Percentiles rank a stretch among this genome's conserved stretches.
Evolutionary conservation across 2,329 filamentous ascomycete species (phyloP).

Genomic region (Aspergillus floridensis): DNA sequence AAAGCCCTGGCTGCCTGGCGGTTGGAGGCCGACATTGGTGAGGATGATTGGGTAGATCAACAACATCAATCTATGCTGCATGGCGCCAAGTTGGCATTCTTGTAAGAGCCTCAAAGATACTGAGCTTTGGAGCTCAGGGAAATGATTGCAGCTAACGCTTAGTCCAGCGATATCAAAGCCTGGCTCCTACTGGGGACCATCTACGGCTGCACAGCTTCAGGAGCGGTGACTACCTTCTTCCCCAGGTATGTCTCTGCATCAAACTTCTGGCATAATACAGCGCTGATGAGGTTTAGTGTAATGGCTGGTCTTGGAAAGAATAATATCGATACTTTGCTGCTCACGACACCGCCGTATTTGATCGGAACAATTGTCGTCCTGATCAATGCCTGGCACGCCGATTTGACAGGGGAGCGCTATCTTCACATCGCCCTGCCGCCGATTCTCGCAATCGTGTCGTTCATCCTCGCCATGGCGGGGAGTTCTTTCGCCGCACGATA

Average conservation of each 20-base stretch:
- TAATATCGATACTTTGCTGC: constrained; percentile 1
- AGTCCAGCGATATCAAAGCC: background rate
- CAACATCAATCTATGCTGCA: constrained; percentile 50
- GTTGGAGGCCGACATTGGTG: constrained; percentile 58
- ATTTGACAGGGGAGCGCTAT: background rate
- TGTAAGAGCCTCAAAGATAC: background rate
- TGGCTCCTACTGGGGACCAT: background rate
- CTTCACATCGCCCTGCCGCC: background rate
- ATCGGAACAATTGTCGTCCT: background rate
- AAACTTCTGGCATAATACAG: too few relatives aligned
- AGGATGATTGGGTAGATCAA: constrained; percentile 52
- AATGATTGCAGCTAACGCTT: background rate
- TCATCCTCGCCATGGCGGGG: background rate
- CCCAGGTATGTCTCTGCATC: background rate
- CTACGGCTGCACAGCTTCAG: background rate
- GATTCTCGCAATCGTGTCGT: background rate
- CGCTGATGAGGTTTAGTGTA: background rate
- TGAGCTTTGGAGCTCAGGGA: background rate
- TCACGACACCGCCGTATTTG: background rate
- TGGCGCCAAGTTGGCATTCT: constrained; percentile 32
- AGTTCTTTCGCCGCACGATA: background rate
- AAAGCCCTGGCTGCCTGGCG: constrained; percentile 52
- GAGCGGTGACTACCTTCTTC: background rate
- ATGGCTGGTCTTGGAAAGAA: background rate
- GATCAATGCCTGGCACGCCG: background rate